A percentile compares a stretch with the other conserved stretches of the same genome.
Conservation (phyloP, 164 flowering plant genomes). For the Stephania cephalantha region DNA sequence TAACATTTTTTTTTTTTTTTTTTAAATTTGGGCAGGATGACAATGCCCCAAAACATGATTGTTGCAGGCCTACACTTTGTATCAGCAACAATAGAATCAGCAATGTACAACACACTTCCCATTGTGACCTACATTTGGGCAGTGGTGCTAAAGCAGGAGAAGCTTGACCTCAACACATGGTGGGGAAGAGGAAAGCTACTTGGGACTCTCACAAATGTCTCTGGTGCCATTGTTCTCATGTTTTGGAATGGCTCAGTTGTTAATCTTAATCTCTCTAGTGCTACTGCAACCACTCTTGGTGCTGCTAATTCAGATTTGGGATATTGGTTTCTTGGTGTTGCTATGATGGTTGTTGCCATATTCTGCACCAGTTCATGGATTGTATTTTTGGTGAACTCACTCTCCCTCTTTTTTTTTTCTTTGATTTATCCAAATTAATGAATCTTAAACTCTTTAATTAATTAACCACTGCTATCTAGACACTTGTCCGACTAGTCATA, state of each 20-base stretch:
- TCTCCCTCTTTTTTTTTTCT: too few relatives aligned
- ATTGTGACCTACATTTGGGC: slow-evolving; percentile 7
- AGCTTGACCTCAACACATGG: slow-evolving; percentile 10
- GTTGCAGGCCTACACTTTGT: slow-evolving; percentile 9
- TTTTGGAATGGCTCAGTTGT: slow-evolving; percentile 12
- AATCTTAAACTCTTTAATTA: too few relatives aligned
- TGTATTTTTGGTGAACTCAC: slow-evolving; percentile 22
- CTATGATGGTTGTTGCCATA: slow-evolving; percentile 22
- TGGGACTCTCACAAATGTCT: slow-evolving; percentile 10
- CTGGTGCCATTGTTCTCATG: slow-evolving; percentile 9
- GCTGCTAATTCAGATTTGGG: neutral
- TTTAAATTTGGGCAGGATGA: neutral
- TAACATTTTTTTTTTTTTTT: neutral
- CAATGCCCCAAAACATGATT: slow-evolving; percentile 9
- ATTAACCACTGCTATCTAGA: too few relatives aligned
- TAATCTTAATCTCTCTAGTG: neutral
- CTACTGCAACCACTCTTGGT: neutral
- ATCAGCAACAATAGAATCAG: slow-evolving; percentile 10
- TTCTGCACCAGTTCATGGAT: slow-evolving; percentile 24
- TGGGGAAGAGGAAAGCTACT: slow-evolving; percentile 13
- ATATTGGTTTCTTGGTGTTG: slow-evolving; percentile 12
- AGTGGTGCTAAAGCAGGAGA: slow-evolving; percentile 9
- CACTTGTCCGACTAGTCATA: too few relatives aligned
- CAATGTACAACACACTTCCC: slow-evolving; percentile 11
- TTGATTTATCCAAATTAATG: too few relatives aligned